A percentile compares a stretch with the other conserved stretches of the same genome.
These are phyloP conservation scores for Paralagenidium karlingii DNA, from an alignment of 352 stramenopile species.

Conservation along the genomic window DNA sequence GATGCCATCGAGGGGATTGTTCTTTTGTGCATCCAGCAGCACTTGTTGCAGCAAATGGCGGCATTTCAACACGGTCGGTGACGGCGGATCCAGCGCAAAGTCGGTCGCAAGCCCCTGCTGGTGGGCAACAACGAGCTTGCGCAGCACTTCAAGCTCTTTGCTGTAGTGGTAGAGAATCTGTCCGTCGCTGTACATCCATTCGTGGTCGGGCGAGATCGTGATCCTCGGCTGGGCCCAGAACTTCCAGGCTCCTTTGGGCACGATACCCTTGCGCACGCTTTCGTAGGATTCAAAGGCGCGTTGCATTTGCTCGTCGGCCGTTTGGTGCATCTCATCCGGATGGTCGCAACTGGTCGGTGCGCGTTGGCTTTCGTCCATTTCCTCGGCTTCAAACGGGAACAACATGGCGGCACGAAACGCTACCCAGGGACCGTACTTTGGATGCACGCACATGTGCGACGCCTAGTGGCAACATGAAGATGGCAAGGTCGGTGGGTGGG, in stretches of 20 bases:
- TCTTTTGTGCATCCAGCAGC: conserved; percentile 19
- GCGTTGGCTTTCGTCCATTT: conserved; percentile 2
- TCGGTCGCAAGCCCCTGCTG: conserved; percentile 19
- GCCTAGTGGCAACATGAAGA: conserved; percentile 13
- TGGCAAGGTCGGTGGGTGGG: conserved; percentile 6
- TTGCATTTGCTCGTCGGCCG: conserved; percentile 26
- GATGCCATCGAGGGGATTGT: conserved; percentile 27
- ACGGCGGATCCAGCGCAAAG: conserved; percentile 23
- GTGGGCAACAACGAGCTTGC: conserved; percentile 17
- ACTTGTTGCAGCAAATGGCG: conserved; percentile 38
- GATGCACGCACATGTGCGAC: conserved; percentile 52
- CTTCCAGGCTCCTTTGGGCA: conserved; percentile 22
- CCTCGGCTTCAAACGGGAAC: conserved; percentile 2
- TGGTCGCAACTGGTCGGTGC: conserved; percentile 22
- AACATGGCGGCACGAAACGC: no score
- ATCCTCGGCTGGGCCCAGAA: conserved; percentile 43
- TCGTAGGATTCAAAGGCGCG: no score
- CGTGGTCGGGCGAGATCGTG: conserved; percentile 37
- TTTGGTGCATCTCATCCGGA: conserved; percentile 17
- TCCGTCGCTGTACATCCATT: conserved; percentile 40
- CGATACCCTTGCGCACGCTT: conserved; percentile 23
- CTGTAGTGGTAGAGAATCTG: conserved; percentile 70
- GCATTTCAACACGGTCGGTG: conserved; percentile 19
- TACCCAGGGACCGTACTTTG: conserved; percentile 47
- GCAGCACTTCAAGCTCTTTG: conserved; percentile 35